Conservation (phyloP, 75 land plant species). For the Picea sitchensis region DNA sequence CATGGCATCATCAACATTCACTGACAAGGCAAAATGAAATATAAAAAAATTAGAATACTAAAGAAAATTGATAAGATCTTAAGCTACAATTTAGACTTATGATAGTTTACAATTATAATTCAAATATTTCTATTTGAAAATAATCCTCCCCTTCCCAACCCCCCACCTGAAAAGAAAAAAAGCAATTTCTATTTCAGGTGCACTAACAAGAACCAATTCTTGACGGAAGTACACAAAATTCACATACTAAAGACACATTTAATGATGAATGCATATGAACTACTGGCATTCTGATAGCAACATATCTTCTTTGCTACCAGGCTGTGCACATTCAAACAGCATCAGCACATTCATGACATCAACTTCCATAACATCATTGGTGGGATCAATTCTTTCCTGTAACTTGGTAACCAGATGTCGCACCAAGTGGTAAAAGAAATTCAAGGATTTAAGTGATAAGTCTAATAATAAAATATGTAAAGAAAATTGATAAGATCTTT, state of each 20-base stretch:
- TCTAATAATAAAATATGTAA: neutral
- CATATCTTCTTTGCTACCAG: too few species aligned
- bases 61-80: neutral
- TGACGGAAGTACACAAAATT: too few species aligned
- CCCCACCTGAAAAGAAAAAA: too few species aligned
- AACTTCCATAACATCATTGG: neutral
- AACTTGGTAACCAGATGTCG: neutral
- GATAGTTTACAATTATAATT: neutral
- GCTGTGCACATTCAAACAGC: too few species aligned
- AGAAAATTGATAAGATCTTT: neutral
- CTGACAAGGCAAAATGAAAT: slow-evolving; percentile 29
- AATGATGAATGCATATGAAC: too few species aligned
- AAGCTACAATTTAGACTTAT: neutral
- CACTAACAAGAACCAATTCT: too few species aligned
- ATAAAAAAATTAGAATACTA: neutral
- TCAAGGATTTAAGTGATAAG: neutral
- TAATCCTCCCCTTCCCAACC: too few species aligned
- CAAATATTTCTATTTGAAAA: neutral
- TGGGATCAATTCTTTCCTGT: neutral
- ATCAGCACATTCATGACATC: too few species aligned
- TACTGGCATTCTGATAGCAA: too few species aligned
- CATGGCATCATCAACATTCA: slow-evolving; percentile 99
- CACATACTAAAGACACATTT: too few species aligned
- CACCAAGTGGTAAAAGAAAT: neutral
- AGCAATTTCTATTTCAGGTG: too few species aligned